These are phyloP conservation scores for Nitzschia sp. DNA, from an alignment of 108 stramenopile species.

Conservation along the genomic window DNA sequence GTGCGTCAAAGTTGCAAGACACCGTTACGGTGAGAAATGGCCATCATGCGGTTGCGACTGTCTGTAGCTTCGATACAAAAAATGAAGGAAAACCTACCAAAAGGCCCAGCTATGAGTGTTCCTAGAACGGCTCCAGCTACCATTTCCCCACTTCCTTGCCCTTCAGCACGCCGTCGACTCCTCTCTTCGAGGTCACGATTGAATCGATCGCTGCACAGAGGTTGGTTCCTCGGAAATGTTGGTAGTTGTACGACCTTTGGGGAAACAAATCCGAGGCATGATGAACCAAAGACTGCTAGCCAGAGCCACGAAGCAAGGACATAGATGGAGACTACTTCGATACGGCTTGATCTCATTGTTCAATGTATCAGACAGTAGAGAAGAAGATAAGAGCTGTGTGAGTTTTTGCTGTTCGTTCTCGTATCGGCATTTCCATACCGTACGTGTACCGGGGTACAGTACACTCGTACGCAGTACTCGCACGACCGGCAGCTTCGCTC, in stretches of 20 bases:
- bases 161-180: constrained; percentile 20
- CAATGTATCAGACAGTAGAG: too few relatives aligned
- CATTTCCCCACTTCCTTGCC: constrained; percentile 45
- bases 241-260: not conserved
- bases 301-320: not conserved
- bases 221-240: not conserved
- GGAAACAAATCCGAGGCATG: not conserved
- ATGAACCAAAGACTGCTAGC: not conserved
- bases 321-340: not conserved
- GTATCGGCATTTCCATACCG: too few relatives aligned
- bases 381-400: too few relatives aligned
- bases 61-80: not conserved
- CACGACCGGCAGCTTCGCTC: too few relatives aligned
- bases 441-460: too few relatives aligned
- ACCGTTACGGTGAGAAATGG: not conserved
- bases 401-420: too few relatives aligned
- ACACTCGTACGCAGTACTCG: too few relatives aligned
- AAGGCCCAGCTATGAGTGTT: constrained; percentile 71
- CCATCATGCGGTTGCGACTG: too few relatives aligned
- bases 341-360: not conserved
- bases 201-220: constrained; percentile 25
- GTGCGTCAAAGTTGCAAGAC: not conserved
- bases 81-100: constrained; percentile 50
- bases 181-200: constrained; percentile 35
- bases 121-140: constrained; percentile 81